Conservation (phyloP, 2,329 filamentous ascomycete species). For the Drechslerella coelobrocha region DNA sequence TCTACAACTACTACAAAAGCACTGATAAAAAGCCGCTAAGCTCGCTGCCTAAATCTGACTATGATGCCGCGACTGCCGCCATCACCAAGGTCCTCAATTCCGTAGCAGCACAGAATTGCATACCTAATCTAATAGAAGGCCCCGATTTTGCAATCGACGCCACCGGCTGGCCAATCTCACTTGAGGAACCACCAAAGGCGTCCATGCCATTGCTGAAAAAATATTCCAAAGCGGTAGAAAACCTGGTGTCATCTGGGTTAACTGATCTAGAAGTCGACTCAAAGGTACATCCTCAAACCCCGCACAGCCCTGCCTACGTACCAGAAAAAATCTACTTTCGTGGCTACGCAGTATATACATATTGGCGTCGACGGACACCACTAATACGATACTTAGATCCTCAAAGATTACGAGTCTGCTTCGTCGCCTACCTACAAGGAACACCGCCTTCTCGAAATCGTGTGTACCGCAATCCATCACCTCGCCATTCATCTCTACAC, state of each 20-base stretch:
- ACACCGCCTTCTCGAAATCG: slow-evolving; percentile 43
- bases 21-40: slow-evolving; percentile 40
- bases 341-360: too few relatives aligned
- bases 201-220: slow-evolving; percentile 12
- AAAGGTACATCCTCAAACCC: slow-evolving; percentile 13
- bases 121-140: slow-evolving; percentile 39
- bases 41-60: slow-evolving; percentile 27
- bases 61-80: slow-evolving; percentile 14
- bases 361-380: too few relatives aligned
- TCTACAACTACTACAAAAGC: slow-evolving; percentile 42
- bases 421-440: slow-evolving; percentile 29
- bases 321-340: too few relatives aligned
- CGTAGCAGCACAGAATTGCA: slow-evolving; percentile 23
- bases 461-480: slow-evolving; percentile 26
- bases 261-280: slow-evolving; percentile 16
- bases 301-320: neutral
- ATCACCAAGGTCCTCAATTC: slow-evolving; percentile 38
- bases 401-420: slow-evolving; percentile 38
- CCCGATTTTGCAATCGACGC: slow-evolving; percentile 11
- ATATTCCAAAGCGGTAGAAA: slow-evolving; percentile 34
- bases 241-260: slow-evolving; percentile 13
- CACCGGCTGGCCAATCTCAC: slow-evolving; percentile 25
- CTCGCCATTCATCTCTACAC: slow-evolving; percentile 37
- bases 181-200: slow-evolving; percentile 23
- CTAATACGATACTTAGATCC: slow-evolving; percentile 16